These are phyloP conservation scores for Pseudogymnoascus sp. DNA, from an alignment of 2,329 filamentous ascomycete genomes.

Conservation along the genomic window DNA sequence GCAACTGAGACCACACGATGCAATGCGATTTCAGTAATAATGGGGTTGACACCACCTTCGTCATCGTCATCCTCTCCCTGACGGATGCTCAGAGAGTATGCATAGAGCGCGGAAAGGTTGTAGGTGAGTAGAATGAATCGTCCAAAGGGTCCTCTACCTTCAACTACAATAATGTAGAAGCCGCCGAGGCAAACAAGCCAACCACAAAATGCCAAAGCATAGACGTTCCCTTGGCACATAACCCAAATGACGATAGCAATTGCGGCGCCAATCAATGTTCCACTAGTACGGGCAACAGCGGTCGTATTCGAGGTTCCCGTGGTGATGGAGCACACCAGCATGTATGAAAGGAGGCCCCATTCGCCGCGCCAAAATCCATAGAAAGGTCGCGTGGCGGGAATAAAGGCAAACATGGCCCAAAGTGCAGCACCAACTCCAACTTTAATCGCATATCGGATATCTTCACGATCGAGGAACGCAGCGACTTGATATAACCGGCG, in stretches of 20 bases:
- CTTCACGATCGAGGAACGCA: constrained; percentile 3
- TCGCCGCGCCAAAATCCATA: constrained; percentile 90
- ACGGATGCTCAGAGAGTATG: constrained; percentile 75
- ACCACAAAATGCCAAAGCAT: constrained; percentile 70
- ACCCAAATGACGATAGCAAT: constrained; percentile 74
- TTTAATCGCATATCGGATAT: constrained; percentile 74
- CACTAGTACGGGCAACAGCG: constrained; percentile 74
- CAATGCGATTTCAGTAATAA: constrained; percentile 79
- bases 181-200: constrained; percentile 74
- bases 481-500: background rate
- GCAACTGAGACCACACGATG: constrained; percentile 83
- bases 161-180: constrained; percentile 81
- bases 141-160: constrained; percentile 79
- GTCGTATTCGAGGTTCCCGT: constrained; percentile 94
- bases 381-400: constrained; percentile 65
- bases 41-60: constrained; percentile 73
- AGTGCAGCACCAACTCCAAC: constrained; percentile 83
- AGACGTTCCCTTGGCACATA: constrained; percentile 63
- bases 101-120: constrained; percentile 89
- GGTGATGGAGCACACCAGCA: constrained; percentile 97
- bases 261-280: constrained; percentile 72
- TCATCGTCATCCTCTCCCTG: constrained; percentile 80
- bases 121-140: constrained; percentile 93
- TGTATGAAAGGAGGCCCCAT: constrained; percentile 94
- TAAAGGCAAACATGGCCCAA: constrained; percentile 83